Evolutionary conservation across 2,329 filamentous ascomycete genomes (phyloP).

Genomic region (Conoideocrella luteorostrata): DNA sequence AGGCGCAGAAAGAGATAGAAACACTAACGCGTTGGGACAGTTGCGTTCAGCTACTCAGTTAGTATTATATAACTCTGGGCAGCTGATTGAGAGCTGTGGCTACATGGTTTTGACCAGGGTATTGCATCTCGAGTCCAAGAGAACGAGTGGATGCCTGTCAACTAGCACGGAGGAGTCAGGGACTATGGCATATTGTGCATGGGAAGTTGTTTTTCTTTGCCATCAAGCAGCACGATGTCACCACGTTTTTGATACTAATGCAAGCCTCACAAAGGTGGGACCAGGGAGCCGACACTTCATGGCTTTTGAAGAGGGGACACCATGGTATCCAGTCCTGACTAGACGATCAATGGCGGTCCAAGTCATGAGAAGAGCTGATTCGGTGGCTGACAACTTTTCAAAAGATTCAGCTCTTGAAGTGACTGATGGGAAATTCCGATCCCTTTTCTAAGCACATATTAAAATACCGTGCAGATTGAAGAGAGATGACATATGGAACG

Average conservation of each 20-base stretch:
- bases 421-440: no score
- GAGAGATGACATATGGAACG: no score
- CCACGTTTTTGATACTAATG: neutral
- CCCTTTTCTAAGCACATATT: no score
- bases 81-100: no score
- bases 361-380: no score
- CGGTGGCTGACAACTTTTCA: no score
- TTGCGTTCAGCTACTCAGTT: neutral
- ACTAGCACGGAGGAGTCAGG: neutral
- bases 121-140: neutral
- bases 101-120: neutral
- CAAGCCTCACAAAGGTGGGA: neutral
- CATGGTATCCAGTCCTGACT: no score
- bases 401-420: no score
- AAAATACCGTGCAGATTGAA: no score
- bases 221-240: no score
- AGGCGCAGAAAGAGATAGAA: neutral
- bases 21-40: neutral
- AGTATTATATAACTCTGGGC: constrained; percentile 6
- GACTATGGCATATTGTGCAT: neutral
- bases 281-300: neutral
- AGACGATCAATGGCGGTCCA: no score
- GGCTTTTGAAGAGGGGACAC: neutral
- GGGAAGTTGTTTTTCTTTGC: no score
- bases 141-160: neutral